Conservation (phyloP, 2,329 filamentous ascomycete genomes). For the Cucurbitaria berberidis region DNA sequence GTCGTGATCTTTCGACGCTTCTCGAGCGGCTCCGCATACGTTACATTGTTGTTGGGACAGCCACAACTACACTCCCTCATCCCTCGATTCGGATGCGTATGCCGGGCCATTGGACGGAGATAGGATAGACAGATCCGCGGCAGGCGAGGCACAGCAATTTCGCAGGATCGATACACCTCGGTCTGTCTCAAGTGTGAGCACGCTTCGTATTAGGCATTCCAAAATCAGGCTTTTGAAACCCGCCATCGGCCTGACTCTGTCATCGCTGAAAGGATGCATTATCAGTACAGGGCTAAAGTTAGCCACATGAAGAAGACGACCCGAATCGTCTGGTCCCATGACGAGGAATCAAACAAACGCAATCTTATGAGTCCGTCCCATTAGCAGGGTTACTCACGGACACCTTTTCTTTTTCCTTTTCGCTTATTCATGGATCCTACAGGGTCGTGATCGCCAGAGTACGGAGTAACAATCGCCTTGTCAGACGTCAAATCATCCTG, state of each 20-base stretch:
- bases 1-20: not conserved
- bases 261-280: conserved; percentile 1
- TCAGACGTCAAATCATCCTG: conserved; percentile 15
- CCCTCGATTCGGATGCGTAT: conserved; percentile 7
- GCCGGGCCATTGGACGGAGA: conserved; percentile 9
- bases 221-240: conserved; percentile 7
- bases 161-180: not conserved
- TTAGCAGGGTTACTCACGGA: not conserved
- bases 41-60: conserved; percentile 13
- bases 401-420: too few relatives aligned
- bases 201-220: conserved; percentile 1
- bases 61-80: conserved; percentile 9
- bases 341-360: not conserved
- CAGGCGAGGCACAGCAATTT: not conserved
- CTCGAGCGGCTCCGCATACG: conserved; percentile 11
- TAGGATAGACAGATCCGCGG: conserved; percentile 1
- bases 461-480: conserved; percentile 3
- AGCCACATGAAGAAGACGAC: not conserved
- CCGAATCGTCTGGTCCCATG: conserved; percentile 3
- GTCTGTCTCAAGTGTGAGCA: not conserved
- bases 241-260: conserved; percentile 3
- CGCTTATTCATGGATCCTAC: not conserved
- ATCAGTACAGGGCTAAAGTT: conserved; percentile 9
- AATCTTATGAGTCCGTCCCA: not conserved
- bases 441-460: not conserved